Conservation (phyloP, 257 asterid species). For the Knoxia roxburghii region DNA sequence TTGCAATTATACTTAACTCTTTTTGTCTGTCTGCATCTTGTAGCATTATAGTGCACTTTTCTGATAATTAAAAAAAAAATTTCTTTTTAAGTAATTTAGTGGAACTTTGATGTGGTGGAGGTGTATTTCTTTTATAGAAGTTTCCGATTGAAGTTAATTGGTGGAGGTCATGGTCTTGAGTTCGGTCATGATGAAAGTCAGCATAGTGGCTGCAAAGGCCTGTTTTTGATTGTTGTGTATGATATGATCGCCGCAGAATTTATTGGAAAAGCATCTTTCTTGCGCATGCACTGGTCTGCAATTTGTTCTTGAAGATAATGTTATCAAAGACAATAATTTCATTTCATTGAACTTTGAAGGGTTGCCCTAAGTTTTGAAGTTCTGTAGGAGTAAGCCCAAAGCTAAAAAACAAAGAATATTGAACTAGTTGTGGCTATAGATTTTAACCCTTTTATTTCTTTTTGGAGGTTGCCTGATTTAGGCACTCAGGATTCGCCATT, state of each 20-base stretch:
- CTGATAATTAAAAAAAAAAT: too few species aligned
- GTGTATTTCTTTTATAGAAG: neutral
- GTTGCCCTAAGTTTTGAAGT: neutral
- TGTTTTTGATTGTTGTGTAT: neutral
- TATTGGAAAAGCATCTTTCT: neutral
- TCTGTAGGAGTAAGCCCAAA: neutral
- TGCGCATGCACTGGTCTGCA: too few species aligned
- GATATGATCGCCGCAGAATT: neutral
- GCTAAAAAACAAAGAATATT: neutral
- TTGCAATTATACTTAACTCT: neutral
- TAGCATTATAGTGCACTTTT: neutral
- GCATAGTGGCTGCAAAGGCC: neutral
- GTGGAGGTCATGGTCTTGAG: neutral
- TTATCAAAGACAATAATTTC: neutral
- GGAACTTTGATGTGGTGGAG: neutral
- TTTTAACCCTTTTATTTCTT: neutral
- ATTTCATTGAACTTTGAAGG: neutral
- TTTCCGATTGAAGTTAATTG: neutral
- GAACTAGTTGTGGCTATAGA: conserved; percentile 3
- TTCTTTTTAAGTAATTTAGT: conserved; percentile 9
- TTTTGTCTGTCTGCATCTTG: conserved; percentile 3
- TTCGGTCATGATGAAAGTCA: neutral
- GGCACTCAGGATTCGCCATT: conserved; percentile 6
- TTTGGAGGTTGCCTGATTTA: conserved; percentile 6
- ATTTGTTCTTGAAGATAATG: neutral